These are phyloP conservation scores for Lyophyllum atratum DNA, from an alignment of 768 basidiomycete species.

Conservation along the genomic window DNA sequence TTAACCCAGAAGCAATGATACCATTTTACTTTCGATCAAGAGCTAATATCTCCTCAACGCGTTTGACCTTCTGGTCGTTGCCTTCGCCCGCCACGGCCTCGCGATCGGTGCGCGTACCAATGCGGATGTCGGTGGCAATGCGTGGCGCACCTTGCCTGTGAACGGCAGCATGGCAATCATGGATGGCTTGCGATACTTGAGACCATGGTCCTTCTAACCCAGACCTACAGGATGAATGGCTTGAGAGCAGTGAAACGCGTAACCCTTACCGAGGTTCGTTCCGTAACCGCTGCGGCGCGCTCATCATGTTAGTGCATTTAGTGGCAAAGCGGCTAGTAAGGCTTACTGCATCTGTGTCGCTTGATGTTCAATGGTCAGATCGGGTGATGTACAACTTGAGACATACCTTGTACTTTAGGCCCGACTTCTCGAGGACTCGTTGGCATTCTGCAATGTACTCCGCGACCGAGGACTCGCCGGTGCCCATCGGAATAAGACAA, in stretches of 20 bases:
- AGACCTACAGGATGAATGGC: background rate
- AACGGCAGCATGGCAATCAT: conserved; percentile 87
- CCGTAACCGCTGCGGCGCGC: conserved; percentile 72
- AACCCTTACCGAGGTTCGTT: conserved; percentile 73
- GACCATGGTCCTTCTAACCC: conserved; percentile 81
- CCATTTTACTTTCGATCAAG: conserved; percentile 28
- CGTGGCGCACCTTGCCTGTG: conserved; percentile 75
- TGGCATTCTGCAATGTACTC: conserved; percentile 84
- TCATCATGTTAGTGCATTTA: background rate
- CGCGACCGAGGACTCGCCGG: conserved; percentile 73
- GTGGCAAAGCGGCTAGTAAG: background rate
- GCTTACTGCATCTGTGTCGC: conserved; percentile 68
- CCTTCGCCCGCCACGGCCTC: conserved; percentile 62
- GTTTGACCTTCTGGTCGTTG: conserved; percentile 76
- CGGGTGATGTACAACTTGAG: background rate
- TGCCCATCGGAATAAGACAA: conserved; percentile 87
- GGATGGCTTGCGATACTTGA: conserved; percentile 82
- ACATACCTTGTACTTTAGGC: conserved; percentile 76
- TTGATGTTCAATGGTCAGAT: background rate
- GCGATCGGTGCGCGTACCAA: conserved; percentile 85
- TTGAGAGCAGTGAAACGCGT: background rate
- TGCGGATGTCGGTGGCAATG: conserved; percentile 91
- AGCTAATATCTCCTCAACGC: conserved; percentile 79
- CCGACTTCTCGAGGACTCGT: conserved; percentile 78
- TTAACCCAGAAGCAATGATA: background rate